phyloP scores from a whole-genome alignment of 345 rosid species.

The Eucalyptus polybractea region DNA sequence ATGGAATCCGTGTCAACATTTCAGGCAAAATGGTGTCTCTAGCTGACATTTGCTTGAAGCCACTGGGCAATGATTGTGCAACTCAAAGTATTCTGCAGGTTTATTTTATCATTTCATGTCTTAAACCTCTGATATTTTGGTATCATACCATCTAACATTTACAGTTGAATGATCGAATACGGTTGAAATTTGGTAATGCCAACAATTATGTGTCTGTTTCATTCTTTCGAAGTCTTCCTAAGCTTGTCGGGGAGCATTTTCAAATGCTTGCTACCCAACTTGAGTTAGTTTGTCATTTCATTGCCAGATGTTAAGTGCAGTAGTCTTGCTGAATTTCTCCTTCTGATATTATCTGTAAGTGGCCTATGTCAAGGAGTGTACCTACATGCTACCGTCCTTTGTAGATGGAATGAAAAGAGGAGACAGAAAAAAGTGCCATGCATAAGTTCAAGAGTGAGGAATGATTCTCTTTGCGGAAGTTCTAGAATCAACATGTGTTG shows the following conservation, averaged over 20 bases:
- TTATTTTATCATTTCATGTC: neutral
- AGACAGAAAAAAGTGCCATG: neutral
- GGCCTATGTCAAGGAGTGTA: neutral
- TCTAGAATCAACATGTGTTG: neutral
- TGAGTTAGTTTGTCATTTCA: neutral
- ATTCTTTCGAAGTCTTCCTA: neutral
- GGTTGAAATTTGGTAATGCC: too few relatives aligned
- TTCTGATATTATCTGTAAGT: neutral
- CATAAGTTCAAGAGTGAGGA: neutral
- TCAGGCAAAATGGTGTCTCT: constrained; percentile 61
- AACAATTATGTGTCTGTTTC: neutral
- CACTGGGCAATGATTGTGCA: constrained; percentile 87
- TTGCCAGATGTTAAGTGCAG: neutral
- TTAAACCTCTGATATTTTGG: neutral
- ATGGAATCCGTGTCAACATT: constrained; percentile 64
- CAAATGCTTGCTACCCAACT: neutral
- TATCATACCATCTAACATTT: neutral
- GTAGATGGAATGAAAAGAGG: neutral
- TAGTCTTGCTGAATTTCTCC: neutral
- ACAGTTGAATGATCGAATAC: too few relatives aligned
- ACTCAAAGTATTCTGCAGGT: constrained; percentile 96
- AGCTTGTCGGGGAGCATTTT: neutral
- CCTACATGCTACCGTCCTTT: neutral
- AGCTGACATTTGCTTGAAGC: constrained; percentile 88
- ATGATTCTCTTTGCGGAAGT: neutral